Percentiles rank a stretch among this genome's conserved stretches.
Evolutionary conservation across 2,329 filamentous ascomycete species (phyloP).

Genomic region (Aspergillus viridinutans): DNA sequence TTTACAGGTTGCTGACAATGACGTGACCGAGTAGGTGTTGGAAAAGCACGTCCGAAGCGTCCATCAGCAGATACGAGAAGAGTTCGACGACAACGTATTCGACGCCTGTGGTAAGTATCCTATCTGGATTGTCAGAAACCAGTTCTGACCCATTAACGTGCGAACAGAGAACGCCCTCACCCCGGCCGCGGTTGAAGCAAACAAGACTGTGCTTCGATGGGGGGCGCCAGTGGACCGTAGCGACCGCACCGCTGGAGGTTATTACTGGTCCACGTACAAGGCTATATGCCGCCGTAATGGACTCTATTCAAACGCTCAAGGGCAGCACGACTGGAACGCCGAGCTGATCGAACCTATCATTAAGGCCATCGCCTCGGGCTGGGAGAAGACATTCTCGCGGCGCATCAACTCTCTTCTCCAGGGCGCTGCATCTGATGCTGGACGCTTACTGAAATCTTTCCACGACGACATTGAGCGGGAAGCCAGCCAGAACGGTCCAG

Average conservation of each 20-base stretch:
- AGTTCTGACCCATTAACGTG: neutral
- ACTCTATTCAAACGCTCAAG: slow-evolving; percentile 26
- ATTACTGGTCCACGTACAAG: slow-evolving; percentile 53
- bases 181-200: slow-evolving; percentile 6
- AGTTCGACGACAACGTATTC: neutral
- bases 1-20: neutral
- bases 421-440: neutral
- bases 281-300: slow-evolving; percentile 52
- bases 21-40: neutral
- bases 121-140: neutral
- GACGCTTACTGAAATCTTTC: neutral
- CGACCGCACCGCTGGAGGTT: slow-evolving; percentile 40
- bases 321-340: neutral
- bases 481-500: neutral
- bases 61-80: neutral
- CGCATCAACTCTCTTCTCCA: neutral
- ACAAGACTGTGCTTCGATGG: slow-evolving; percentile 38
- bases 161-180: neutral
- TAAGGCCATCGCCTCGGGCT: neutral
- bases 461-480: neutral
- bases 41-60: neutral
- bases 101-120: slow-evolving; percentile 2
- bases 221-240: slow-evolving; percentile 18
- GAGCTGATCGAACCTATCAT: neutral
- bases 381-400: neutral